Evolutionary conservation across 441 rosid species (phyloP).

Genomic region (Syzygium syzygioides): DNA sequence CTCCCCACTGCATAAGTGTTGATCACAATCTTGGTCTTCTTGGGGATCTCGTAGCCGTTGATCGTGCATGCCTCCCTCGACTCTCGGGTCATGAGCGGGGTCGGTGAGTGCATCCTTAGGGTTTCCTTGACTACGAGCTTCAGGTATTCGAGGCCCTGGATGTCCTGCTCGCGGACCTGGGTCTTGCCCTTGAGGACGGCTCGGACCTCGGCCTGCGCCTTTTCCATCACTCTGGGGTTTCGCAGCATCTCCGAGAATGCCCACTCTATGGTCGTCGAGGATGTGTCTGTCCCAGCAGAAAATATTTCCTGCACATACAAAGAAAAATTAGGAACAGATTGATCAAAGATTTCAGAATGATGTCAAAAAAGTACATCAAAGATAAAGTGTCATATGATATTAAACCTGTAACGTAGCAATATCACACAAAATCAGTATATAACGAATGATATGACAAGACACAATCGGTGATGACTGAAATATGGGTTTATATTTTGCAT

Average conservation of each 20-base stretch:
- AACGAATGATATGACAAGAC: not conserved
- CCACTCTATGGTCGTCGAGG: slow-evolving; percentile 30
- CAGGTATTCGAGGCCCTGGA: slow-evolving; percentile 16
- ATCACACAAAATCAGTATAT: not conserved
- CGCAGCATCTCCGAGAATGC: slow-evolving; percentile 31
- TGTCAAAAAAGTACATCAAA: not conserved
- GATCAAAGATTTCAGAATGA: not conserved
- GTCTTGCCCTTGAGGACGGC: not conserved
- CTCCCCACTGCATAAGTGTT: slow-evolving; percentile 23
- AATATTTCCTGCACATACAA: slow-evolving; percentile 21
- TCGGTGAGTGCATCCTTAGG: slow-evolving; percentile 14
- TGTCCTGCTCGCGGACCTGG: slow-evolving; percentile 7
- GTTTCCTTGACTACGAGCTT: not conserved
- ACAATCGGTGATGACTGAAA: not conserved
- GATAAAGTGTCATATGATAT: not conserved
- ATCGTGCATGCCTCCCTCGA: slow-evolving; percentile 12
- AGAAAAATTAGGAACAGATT: not conserved
- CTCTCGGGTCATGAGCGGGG: slow-evolving; percentile 26
- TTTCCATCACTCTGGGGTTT: slow-evolving; percentile 24
- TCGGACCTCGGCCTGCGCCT: slow-evolving; percentile 35
- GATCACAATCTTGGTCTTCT: slow-evolving; percentile 13
- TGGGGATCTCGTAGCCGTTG: slow-evolving; percentile 12
- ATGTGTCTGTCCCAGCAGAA: slow-evolving; percentile 31
- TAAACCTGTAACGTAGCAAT: not conserved
- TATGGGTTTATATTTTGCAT: not conserved